phyloP scores from a whole-genome alignment of 805 yeast genomes.

The Nakazawaea pomicola region DNA sequence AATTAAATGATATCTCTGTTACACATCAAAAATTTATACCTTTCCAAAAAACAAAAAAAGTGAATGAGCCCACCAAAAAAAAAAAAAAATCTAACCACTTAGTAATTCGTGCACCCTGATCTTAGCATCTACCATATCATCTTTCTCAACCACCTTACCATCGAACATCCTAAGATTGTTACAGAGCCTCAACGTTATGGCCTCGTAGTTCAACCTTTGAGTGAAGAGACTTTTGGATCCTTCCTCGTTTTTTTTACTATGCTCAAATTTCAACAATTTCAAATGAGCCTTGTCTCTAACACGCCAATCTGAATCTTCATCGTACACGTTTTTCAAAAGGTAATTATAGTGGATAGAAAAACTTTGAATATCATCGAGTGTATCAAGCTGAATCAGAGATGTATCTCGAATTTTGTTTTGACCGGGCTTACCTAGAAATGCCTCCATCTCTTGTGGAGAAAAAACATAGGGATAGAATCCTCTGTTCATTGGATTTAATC shows the following conservation, averaged over 20 bases:
- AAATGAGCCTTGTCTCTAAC: conserved; percentile 32
- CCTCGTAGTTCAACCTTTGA: conserved; percentile 30
- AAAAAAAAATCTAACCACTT: conserved; percentile 1
- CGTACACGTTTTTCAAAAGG: conserved; percentile 22
- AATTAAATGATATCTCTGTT: too few species aligned
- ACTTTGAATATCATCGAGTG: conserved; percentile 37
- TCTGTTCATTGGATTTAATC: conserved; percentile 44
- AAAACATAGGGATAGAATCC: conserved; percentile 50
- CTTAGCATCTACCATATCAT: conserved; percentile 12
- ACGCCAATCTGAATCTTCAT: conserved; percentile 27
- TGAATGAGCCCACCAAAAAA: neutral
- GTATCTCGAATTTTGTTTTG: neutral
- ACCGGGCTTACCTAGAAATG: neutral
- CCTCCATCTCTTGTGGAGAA: conserved; percentile 33
- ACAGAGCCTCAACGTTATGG: conserved; percentile 31
- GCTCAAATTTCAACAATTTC: conserved; percentile 14
- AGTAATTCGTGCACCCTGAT: conserved; percentile 7
- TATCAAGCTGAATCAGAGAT: conserved; percentile 27
- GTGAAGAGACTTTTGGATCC: conserved; percentile 1
- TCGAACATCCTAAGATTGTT: conserved; percentile 30
- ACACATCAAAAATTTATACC: too few species aligned
- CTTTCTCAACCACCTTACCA: conserved; percentile 20
- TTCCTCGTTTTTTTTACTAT: neutral
- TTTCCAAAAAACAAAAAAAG: neutral
- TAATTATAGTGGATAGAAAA: conserved; percentile 35